These are phyloP conservation scores for Amaranthus hypochondriacus DNA, from an alignment of 148 eudicot species.

Conservation along the genomic window DNA sequence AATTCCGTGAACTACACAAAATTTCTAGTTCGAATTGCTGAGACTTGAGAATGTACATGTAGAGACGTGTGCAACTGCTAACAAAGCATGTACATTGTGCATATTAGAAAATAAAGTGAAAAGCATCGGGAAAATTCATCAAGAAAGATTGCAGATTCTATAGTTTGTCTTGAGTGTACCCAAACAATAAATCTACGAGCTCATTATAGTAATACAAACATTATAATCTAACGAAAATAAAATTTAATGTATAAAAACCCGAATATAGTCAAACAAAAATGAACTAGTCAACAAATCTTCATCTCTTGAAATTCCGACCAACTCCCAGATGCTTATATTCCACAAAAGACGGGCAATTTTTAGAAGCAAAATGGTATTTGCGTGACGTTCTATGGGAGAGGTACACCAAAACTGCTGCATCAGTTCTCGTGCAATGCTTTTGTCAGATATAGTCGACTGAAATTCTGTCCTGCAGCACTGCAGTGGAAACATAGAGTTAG, in stretches of 20 bases:
- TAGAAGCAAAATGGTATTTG: background rate
- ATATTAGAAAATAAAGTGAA: background rate
- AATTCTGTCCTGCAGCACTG: constrained; percentile 96
- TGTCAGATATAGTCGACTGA: constrained; percentile 65
- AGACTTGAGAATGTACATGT: background rate
- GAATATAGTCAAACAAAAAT: constrained; percentile 16
- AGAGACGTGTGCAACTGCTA: background rate
- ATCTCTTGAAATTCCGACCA: constrained; percentile 8
- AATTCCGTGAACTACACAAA: background rate
- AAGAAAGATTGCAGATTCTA: background rate
- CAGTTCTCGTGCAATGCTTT: constrained; percentile 84
- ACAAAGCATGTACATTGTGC: background rate
- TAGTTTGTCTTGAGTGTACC: background rate
- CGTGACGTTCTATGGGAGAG: constrained; percentile 9
- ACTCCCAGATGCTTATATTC: constrained; percentile 5
- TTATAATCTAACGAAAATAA: background rate
- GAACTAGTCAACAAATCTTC: constrained; percentile 15
- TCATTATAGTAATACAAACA: constrained; percentile 12
- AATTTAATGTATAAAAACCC: background rate
- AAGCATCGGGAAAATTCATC: background rate
- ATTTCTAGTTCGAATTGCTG: background rate
- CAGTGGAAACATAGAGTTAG: constrained; percentile 20
- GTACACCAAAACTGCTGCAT: constrained; percentile 14
- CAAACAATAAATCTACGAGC: constrained; percentile 5
- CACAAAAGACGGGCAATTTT: background rate